These are phyloP conservation scores for Eucalyptus polyanthemos DNA, from an alignment of 345 rosid genomes.

Conservation along the genomic window DNA sequence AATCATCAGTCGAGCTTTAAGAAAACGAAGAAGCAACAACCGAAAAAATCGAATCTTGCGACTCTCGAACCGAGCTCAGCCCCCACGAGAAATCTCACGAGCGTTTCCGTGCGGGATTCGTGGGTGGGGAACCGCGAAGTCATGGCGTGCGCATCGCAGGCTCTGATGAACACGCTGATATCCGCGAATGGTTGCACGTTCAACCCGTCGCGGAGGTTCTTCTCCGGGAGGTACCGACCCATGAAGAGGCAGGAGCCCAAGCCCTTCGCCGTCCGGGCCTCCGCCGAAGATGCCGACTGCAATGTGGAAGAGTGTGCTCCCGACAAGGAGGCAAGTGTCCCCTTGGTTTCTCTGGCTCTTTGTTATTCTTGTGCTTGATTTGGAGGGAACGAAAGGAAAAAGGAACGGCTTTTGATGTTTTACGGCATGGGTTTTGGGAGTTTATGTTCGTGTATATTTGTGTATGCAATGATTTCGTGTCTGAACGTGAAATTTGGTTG, in stretches of 20 bases:
- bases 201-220: conserved; percentile 29
- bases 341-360: background rate
- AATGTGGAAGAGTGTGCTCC: conserved; percentile 94
- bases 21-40: background rate
- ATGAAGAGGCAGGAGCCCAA: background rate
- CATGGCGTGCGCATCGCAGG: conserved; percentile 57
- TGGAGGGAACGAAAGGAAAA: background rate
- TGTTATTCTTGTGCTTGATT: background rate
- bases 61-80: background rate
- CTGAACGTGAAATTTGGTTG: background rate
- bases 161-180: conserved; percentile 25
- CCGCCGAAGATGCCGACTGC: conserved; percentile 53
- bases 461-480: background rate
- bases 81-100: background rate
- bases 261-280: conserved; percentile 37
- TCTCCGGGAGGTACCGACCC: background rate
- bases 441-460: background rate
- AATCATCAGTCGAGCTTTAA: background rate
- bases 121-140: background rate
- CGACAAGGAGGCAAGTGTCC: conserved; percentile 62
- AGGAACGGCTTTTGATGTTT: background rate
- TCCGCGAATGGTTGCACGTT: conserved; percentile 43
- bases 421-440: background rate
- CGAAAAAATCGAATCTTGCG: background rate
- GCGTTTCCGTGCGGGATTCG: background rate